A percentile compares a stretch with the other conserved stretches of the same genome.
Conservation (phyloP, 2,329 filamentous ascomycete species). For the Phialophora expanda region DNA sequence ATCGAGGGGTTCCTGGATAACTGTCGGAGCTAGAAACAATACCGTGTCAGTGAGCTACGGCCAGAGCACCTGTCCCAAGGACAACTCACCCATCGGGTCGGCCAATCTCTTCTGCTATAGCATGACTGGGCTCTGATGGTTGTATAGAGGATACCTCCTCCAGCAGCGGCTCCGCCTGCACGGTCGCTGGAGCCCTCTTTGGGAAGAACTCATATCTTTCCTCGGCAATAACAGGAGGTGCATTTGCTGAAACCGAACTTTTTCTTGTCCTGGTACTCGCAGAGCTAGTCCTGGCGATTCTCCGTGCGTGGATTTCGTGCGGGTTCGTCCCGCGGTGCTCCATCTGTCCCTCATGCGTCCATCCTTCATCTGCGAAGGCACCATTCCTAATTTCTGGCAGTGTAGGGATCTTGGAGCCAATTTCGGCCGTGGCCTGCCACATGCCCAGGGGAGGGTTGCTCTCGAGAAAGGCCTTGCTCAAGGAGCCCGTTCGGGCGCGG, state of each 20-base stretch:
- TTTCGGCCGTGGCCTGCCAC: constrained; percentile 45
- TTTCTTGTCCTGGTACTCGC: constrained; percentile 36
- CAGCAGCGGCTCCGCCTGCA: constrained; percentile 22
- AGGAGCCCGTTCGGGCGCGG: constrained; percentile 34
- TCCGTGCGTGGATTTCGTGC: constrained; percentile 41
- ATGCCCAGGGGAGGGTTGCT: constrained; percentile 44
- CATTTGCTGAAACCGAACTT: constrained; percentile 28
- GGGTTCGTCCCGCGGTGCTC: constrained; percentile 42
- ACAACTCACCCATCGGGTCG: constrained; percentile 14
- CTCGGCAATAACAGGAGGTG: constrained; percentile 29
- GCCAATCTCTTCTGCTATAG: constrained; percentile 21
- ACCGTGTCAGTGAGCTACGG: background rate
- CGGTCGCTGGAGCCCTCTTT: constrained; percentile 18
- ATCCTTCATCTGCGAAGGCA: constrained; percentile 41
- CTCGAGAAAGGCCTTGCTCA: constrained; percentile 40
- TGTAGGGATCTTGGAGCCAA: constrained; percentile 43
- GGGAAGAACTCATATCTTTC: constrained; percentile 37
- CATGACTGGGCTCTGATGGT: constrained; percentile 5
- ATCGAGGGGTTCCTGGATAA: background rate
- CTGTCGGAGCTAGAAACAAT: background rate
- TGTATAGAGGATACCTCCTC: constrained; percentile 22
- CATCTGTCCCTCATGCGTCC: constrained; percentile 44
- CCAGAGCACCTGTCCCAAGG: background rate
- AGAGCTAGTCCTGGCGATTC: constrained; percentile 40
- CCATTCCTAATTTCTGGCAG: constrained; percentile 43